Conservation (phyloP, 2,329 filamentous ascomycete species). For the Helotiales sp. region DNA sequence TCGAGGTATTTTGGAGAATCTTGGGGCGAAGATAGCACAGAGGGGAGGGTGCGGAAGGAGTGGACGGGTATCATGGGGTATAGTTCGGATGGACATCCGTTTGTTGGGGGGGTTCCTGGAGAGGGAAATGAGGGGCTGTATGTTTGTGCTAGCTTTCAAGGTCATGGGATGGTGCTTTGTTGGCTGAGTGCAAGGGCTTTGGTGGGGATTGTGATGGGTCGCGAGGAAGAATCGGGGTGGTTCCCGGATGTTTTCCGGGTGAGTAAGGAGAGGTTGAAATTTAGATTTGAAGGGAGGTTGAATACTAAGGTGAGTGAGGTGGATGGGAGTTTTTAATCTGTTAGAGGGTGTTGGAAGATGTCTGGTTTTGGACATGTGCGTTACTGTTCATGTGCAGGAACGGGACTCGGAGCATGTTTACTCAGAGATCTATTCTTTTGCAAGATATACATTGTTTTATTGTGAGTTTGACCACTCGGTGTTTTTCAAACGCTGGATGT, state of each 20-base stretch:
- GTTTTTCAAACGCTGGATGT: no score
- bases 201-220: conserved; percentile 31
- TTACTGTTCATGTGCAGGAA: no score
- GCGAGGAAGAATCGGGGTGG: conserved; percentile 24
- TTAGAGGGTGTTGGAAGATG: no score
- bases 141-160: conserved; percentile 37
- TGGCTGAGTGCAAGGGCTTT: conserved; percentile 34
- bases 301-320: conserved; percentile 17
- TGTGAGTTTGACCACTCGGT: no score
- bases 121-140: conserved; percentile 41
- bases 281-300: conserved; percentile 41
- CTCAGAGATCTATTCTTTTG: no score
- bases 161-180: conserved; percentile 39
- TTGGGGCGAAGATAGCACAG: conserved; percentile 54
- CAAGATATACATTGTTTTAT: no score
- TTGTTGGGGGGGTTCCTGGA: conserved; percentile 55
- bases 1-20: conserved; percentile 41
- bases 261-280: conserved; percentile 50
- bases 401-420: no score
- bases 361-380: no score
- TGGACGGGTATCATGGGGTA: conserved; percentile 65
- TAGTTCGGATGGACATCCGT: conserved; percentile 56
- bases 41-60: conserved; percentile 46
- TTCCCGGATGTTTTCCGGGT: conserved; percentile 50
- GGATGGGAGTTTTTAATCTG: conserved; percentile 1